These are phyloP conservation scores for Vitis hybrid DNA, from an alignment of 177 flowering plant genomes.

Conservation along the genomic window DNA sequence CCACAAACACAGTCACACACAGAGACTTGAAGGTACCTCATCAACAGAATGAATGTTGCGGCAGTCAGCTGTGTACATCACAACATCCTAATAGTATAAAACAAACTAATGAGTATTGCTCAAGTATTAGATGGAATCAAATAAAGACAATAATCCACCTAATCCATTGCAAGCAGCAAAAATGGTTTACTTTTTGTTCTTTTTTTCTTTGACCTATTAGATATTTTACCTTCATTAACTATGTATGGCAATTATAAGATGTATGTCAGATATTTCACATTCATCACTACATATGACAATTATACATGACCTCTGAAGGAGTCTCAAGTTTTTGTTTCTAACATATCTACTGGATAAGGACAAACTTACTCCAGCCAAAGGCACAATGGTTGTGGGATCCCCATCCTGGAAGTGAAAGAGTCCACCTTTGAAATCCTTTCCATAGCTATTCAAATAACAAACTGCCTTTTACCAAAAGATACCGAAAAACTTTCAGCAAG, in stretches of 20 bases:
- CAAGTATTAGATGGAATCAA: not conserved
- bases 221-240: not conserved
- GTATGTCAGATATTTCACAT: too few relatives aligned
- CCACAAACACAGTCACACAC: conserved; percentile 4
- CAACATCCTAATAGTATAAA: conserved; percentile 55
- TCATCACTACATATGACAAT: too few relatives aligned
- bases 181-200: too few relatives aligned
- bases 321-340: not conserved
- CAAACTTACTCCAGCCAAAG: conserved; percentile 81
- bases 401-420: conserved; percentile 89
- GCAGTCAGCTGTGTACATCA: conserved; percentile 88
- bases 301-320: too few relatives aligned
- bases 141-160: not conserved
- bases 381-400: conserved; percentile 63
- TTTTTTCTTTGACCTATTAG: too few relatives aligned
- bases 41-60: conserved; percentile 90
- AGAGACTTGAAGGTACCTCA: conserved; percentile 52
- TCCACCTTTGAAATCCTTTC: conserved; percentile 80
- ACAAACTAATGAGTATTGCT: conserved; percentile 1
- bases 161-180: not conserved
- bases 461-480: conserved; percentile 65
- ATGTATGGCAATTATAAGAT: not conserved
- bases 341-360: not conserved
- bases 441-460: conserved; percentile 80
- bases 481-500: too few relatives aligned